Evolutionary conservation across 495 filamentous ascomycete genomes (phyloP), one percentile per base, ranked within the genome.

Genomic region (Pseudotulostoma volvatum): DNA sequence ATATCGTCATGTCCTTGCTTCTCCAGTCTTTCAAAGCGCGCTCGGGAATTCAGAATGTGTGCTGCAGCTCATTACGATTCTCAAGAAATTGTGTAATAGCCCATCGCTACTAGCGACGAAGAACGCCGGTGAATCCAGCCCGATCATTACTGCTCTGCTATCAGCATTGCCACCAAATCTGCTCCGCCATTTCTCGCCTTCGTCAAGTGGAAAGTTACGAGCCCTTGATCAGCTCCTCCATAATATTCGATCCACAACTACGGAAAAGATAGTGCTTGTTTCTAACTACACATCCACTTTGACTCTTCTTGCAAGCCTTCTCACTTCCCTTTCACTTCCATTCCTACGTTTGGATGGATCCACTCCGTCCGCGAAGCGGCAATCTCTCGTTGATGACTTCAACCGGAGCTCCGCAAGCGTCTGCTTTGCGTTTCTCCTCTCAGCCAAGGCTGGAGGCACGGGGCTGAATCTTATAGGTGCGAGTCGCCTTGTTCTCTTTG

Each of bases 1-100:
- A 7, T 88, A 88, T 49, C 74, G 71, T 34, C 63, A 64, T 31
- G 75, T 86, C 18, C 66, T 86, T 25, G 66, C 66, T 3, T 84
- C 77, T n/a, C 77, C 79, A 0, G 58, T 73, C 1, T 84, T 84
- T 50, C 71, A 72, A 38, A 65, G 57, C 25, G 70, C 73, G 3
- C 61, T 84, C 19, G 77, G 80, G 3, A 79, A 66, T 43, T 56
- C 77, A 0, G 76, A 84, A 41, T 67, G 70, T n/a, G 73, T 77
- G 8, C 61, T 88, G 1, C 73, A 82, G 39, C 69, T 88, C 4
- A 84, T 86, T 46, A 85, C 76, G 4, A 66, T 85, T 25, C 61
- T 88, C 9, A 88, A 85, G 55, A 86, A 88, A 52, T 65, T 85
- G 9, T 86, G 81, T 61, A 88, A 88, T 52, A 81, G 77, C 34